Evolutionary conservation across 257 asterid genomes (phyloP), one percentile per base, ranked within the genome.

Genomic region (Solanum neorickii): DNA sequence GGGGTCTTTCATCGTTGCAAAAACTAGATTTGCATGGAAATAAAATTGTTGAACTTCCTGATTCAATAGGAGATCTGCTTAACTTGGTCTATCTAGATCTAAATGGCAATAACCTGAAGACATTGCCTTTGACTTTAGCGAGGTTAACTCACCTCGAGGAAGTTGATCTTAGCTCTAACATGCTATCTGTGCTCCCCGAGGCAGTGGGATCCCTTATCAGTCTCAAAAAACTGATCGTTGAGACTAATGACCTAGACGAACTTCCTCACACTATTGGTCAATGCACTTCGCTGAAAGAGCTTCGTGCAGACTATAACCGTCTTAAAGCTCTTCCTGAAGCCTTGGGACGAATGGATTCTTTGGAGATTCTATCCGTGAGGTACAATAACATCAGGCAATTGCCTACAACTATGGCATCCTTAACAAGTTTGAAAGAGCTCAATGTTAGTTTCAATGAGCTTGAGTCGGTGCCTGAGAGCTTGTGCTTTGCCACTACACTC

Each of bases 251-350:
- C 35, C 90, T 96, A 14, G 98, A 94, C 87, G 98, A 96, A 86
- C 88, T 96, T 87, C 98, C 98, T 85, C 97, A 96, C 65, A 87
- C 98, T 4, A 96, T 96, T 76, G 92, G 96, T 65, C 94, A 89
- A 65, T 96, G 98, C 89, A 87, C 92, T 87, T 92, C 94, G 0
- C 96, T 96, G 86, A 85, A 59, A 87, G 98, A 94, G 93, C 93
- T 96, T 72, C 94, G 86, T 60, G 97, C 94, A 7, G 98, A 96
- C 82, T 96, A 96, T 90, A 96, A 96, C 88, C 87, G 94, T 69
- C 95, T 96, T 49, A 96, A 94, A 91, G 98, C 98, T 4, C 94
- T 96, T 8, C 98, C 98, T 11, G 98, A 96, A 91, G 98, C 98
- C n/a, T 92, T 96, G 33, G 98, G 98, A 41, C 82, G 92, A 87